Conservation (phyloP, 2,329 filamentous ascomycete genomes). For the Trichophyton schoenleinii region DNA sequence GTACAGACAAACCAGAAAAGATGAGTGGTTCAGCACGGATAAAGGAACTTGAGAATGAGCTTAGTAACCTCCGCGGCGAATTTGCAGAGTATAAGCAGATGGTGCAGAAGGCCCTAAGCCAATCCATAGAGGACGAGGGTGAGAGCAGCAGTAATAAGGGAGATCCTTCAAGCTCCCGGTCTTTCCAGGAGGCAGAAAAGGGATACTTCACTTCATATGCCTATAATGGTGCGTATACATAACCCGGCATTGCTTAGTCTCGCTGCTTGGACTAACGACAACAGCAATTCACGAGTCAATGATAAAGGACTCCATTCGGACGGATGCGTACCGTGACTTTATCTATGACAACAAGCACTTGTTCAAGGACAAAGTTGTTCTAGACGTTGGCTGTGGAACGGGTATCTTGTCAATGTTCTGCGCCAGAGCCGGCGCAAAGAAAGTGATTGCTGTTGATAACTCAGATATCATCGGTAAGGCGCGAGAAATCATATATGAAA, state of each 20-base stretch:
- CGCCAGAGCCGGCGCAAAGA: slow-evolving; percentile 72
- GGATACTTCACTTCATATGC: slow-evolving; percentile 55
- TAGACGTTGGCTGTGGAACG: slow-evolving; percentile 81
- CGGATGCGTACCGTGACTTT: slow-evolving; percentile 86
- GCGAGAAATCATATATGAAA: slow-evolving; percentile 69
- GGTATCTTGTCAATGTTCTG: slow-evolving; percentile 91
- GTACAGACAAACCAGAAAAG: slow-evolving; percentile 10
- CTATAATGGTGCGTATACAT: slow-evolving; percentile 46
- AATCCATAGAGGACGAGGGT: slow-evolving; percentile 49
- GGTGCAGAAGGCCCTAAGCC: slow-evolving; percentile 54
- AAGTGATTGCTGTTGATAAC: slow-evolving; percentile 84
- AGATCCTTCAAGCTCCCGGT: slow-evolving; percentile 15
- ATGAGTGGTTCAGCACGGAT: slow-evolving; percentile 33
- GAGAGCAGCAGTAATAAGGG: slow-evolving; percentile 27
- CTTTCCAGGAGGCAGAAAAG: slow-evolving; percentile 41
- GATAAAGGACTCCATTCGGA: slow-evolving; percentile 81
- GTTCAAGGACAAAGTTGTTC: slow-evolving; percentile 72
- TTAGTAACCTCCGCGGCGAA: slow-evolving; percentile 47
- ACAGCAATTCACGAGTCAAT: slow-evolving; percentile 91
- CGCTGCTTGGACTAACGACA: neutral
- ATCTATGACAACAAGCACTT: slow-evolving; percentile 83
- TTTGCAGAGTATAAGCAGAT: slow-evolving; percentile 54
- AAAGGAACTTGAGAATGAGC: slow-evolving; percentile 49
- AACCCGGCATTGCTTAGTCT: neutral
- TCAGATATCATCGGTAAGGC: slow-evolving; percentile 82